Evolutionary conservation across 805 yeast genomes (phyloP).

Genomic region (Candida argentea): DNA sequence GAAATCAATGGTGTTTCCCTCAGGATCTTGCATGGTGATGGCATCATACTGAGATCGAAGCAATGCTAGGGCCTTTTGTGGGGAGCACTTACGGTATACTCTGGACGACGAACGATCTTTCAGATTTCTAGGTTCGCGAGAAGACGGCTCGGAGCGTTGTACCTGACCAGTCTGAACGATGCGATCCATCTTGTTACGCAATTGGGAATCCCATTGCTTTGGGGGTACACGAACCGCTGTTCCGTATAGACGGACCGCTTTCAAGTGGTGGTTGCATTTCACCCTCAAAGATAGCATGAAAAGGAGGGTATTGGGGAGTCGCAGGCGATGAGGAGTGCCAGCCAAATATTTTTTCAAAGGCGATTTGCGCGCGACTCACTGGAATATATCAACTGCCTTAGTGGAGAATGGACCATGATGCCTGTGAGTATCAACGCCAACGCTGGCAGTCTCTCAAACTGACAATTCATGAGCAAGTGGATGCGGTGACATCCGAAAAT

Average conservation of each 20-base stretch:
- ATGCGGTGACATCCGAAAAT: slow-evolving; percentile 35
- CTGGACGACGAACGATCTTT: slow-evolving; percentile 2
- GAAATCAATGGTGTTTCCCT: slow-evolving; percentile 17
- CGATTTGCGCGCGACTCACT: no score
- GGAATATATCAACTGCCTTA: no score
- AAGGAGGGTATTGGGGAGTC: no score
- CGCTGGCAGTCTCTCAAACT: slow-evolving; percentile 5
- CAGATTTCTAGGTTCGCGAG: slow-evolving; percentile 6
- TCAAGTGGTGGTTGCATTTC: no score
- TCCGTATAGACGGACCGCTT: no score
- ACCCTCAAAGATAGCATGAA: no score
- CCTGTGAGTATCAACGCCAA: slow-evolving; percentile 17
- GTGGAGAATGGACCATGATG: no score
- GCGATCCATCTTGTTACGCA: slow-evolving; percentile 15
- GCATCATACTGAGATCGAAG: slow-evolving; percentile 9
- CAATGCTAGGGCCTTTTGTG: no score
- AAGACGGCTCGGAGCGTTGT: slow-evolving; percentile 8
- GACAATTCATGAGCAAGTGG: slow-evolving; percentile 31
- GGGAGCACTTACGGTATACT: no score
- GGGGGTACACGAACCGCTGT: no score
- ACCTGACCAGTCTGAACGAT: slow-evolving; percentile 21
- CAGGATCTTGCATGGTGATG: slow-evolving; percentile 10
- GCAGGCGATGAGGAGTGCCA: no score
- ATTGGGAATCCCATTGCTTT: slow-evolving; percentile 6
- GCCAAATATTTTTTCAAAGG: no score